Evolutionary conservation across 2,329 filamentous ascomycete genomes (phyloP), one percentile per base, ranked within the genome.

Genomic region (Paraphoma chrysanthemicola): DNA sequence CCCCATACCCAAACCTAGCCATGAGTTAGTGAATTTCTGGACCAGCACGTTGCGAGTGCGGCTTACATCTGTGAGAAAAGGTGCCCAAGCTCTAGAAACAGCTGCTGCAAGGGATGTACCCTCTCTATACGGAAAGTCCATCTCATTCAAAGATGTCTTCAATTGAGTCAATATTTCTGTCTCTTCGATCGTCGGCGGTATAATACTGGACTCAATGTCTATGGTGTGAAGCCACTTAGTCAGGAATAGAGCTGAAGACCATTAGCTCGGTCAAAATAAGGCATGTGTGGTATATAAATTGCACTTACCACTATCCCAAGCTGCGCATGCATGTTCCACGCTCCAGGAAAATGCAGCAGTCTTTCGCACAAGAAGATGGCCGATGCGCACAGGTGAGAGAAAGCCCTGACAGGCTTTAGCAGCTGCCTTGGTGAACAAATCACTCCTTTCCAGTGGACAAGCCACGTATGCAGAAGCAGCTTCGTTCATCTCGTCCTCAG

Each of bases 181-280:
- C 46, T 73, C 72, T 48, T 67, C 62, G 31, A 56, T 43, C 29
- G 69, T 53, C 44, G 57, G 56, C 38, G 57, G 51, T 18, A 51
- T 12, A 28, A 52, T 53, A 4, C 49, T 17, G 16, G 55, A 43
- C 48, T 68, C 58, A 7, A 60, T 63, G 47, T 75, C 69, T 6
- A 74, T 52, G 4, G 60, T 67, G 41, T 75, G 69, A 7, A 73
- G 64, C 72, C 72, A 75, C 62, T 73, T 75, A 2, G 71, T 70
- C 14, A 72, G 61, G 48, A 75, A 68, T 3, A 75, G 44, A 3
- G 70, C 69, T 69, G 45, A 56, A 38, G 14, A 6, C 38, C 44
- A 14, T 36, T 10, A 36, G 23, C 23, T 23, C 23, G 5, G 5
- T 23, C 23, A 23, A 23, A 23, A 23, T 23, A 23, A 23, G 5